Conservation (phyloP, 75 land plant species). For the Pinus taeda region DNA sequence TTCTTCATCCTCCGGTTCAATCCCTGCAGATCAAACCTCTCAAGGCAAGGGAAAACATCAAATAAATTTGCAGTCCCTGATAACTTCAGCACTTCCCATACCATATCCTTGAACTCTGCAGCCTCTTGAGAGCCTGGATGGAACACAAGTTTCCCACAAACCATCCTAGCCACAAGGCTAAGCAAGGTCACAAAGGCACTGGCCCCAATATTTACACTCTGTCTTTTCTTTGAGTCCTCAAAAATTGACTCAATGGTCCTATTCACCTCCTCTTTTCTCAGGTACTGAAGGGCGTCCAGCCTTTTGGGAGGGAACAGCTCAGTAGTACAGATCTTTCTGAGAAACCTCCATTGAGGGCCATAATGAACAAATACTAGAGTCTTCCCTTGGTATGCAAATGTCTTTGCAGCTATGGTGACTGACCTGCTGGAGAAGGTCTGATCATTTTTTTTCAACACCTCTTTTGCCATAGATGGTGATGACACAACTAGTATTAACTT, state of each 20-base stretch:
- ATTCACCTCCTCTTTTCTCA: conserved; percentile 6
- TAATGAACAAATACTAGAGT: not conserved
- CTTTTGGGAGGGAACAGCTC: conserved; percentile 10
- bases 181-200: not conserved
- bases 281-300: not conserved
- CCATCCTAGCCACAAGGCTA: not conserved
- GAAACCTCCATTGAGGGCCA: not conserved
- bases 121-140: conserved; percentile 1
- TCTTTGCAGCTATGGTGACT: not conserved
- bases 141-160: not conserved
- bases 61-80: not conserved
- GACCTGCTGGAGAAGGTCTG: conserved; percentile 4
- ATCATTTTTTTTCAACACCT: not conserved
- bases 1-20: not conserved
- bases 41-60: conserved; percentile 3
- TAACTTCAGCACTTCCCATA: not conserved
- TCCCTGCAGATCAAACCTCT: conserved; percentile 9
- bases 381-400: not conserved
- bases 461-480: conserved; percentile 5
- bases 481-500: not conserved
- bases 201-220: not conserved
- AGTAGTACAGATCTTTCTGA: conserved; percentile 8
- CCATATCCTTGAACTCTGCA: conserved; percentile 5
- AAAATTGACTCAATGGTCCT: not conserved
- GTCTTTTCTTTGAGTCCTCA: not conserved